phyloP scores from a whole-genome alignment of 805 yeast genomes.

The Yarrowia osloensis region DNA sequence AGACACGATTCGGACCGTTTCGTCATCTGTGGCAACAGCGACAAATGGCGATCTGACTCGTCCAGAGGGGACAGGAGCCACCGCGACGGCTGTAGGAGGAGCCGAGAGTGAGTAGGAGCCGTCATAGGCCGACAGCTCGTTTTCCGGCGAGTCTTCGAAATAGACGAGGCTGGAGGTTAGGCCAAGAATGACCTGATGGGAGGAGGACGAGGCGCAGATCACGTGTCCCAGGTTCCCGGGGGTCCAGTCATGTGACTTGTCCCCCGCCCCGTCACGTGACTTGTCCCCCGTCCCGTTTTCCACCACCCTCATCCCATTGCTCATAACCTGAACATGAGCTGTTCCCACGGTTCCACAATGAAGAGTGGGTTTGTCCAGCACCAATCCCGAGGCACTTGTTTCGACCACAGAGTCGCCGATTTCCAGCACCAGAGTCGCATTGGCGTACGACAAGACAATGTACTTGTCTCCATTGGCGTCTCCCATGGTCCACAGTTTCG shows the following conservation, averaged over 20 bases:
- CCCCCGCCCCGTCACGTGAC: background rate
- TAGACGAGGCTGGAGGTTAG: slow-evolving; percentile 74
- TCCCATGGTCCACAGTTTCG: slow-evolving; percentile 64
- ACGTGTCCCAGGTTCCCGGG: slow-evolving; percentile 75
- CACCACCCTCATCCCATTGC: background rate
- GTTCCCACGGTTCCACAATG: slow-evolving; percentile 68
- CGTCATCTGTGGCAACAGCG: slow-evolving; percentile 72
- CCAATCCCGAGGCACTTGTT: slow-evolving; percentile 65
- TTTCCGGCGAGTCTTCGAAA: slow-evolving; percentile 73
- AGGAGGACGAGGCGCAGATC: slow-evolving; percentile 60
- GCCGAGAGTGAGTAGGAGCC: slow-evolving; percentile 55
- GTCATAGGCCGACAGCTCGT: slow-evolving; percentile 69
- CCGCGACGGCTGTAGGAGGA: slow-evolving; percentile 48
- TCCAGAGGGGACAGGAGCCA: slow-evolving; percentile 54
- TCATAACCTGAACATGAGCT: slow-evolving; percentile 46
- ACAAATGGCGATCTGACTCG: slow-evolving; percentile 56
- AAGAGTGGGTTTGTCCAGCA: slow-evolving; percentile 59
- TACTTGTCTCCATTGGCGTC: slow-evolving; percentile 47
- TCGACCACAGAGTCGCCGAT: slow-evolving; percentile 82
- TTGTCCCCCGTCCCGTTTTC: background rate
- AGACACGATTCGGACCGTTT: slow-evolving; percentile 67
- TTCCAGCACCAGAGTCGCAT: slow-evolving; percentile 69
- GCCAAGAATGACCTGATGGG: slow-evolving; percentile 67
- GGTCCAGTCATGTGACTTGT: background rate
- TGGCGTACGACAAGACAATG: slow-evolving; percentile 64